These are phyloP conservation scores for Mitragyna speciosa DNA, from an alignment of 257 asterid genomes.

Conservation along the genomic window DNA sequence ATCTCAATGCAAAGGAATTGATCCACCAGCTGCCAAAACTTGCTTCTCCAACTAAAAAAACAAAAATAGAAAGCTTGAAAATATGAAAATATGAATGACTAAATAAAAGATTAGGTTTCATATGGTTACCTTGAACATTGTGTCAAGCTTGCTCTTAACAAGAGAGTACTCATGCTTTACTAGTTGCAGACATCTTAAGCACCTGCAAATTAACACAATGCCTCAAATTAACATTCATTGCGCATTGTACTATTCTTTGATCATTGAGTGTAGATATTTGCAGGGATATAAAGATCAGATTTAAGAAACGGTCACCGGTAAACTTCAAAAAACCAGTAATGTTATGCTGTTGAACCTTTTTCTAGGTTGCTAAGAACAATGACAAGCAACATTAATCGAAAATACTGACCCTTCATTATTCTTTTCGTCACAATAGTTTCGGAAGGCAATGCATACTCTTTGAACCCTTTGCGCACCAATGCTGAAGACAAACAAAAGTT, in stretches of 20 bases:
- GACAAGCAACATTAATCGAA: background rate
- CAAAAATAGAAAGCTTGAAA: background rate
- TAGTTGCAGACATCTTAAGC: constrained; percentile 65
- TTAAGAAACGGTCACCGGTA: background rate
- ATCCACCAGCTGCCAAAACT: constrained; percentile 40
- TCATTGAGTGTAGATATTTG: background rate
- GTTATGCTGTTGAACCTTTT: background rate
- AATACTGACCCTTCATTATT: constrained; percentile 65
- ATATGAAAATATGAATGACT: background rate
- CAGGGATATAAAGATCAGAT: no score
- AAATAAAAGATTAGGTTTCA: background rate
- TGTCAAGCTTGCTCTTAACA: constrained; percentile 74
- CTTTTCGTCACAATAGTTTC: constrained; percentile 64
- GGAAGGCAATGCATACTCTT: constrained; percentile 42
- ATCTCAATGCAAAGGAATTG: constrained; percentile 30
- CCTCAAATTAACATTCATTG: background rate
- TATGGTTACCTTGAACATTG: constrained; percentile 59
- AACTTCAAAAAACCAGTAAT: background rate
- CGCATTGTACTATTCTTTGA: background rate
- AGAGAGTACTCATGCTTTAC: constrained; percentile 54
- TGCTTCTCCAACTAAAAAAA: constrained; percentile 42
- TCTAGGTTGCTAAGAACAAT: background rate
- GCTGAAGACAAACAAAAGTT: constrained; percentile 17
- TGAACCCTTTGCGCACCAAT: constrained; percentile 44
- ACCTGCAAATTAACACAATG: constrained; percentile 40